Evolutionary conservation across 805 yeast species (phyloP), one percentile per base, ranked within the genome.

Genomic region (Wickerhamomyces subpelliculosus): DNA sequence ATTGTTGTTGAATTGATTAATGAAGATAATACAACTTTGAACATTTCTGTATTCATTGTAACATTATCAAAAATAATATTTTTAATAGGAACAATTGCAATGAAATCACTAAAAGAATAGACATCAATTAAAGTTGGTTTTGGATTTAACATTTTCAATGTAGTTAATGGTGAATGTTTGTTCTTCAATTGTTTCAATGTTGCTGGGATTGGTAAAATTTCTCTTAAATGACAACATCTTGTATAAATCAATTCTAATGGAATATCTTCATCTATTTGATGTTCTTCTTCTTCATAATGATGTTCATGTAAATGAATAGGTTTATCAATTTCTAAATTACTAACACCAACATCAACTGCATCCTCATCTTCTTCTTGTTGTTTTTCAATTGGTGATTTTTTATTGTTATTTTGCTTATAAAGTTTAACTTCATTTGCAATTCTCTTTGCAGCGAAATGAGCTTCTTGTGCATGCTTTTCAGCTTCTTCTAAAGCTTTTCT

Each of bases 171-270:
- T 1, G 84, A 79, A 33, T 80, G 72, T 22, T 87, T 78, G 18
- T 84, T 86, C 52, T 78, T 79, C 41, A 87, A 72, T 55, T 86
- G 95, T 52, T 83, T 82, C 48, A 85, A 54, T 7, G 90, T 87
- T 3, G 95, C 90, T 4, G 95, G 90, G 35, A 89, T 89, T 2
- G 97, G 97, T 43, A 89, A 59, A 40, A 89, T 89, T 52, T 89
- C 97, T 39, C 97, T 68, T 41, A 89, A 65, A 58, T 89, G 97
- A 57, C 97, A 89, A 58, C 97, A 90, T 46, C 97, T 68, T 1
- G 96, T 86, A 60, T 89, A 89, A 52, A 90, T 68, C 33, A 78
- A 72, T 49, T 86, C 96, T 37, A 68, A 44, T 27, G 67, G 64
- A 38, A 46, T 38, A 8, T 54, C 56, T n/a, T 43, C n/a, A n/a